Evolutionary conservation across 129 eudicot genomes (phyloP).

Genomic region (Gnaphalium uliginosum): DNA sequence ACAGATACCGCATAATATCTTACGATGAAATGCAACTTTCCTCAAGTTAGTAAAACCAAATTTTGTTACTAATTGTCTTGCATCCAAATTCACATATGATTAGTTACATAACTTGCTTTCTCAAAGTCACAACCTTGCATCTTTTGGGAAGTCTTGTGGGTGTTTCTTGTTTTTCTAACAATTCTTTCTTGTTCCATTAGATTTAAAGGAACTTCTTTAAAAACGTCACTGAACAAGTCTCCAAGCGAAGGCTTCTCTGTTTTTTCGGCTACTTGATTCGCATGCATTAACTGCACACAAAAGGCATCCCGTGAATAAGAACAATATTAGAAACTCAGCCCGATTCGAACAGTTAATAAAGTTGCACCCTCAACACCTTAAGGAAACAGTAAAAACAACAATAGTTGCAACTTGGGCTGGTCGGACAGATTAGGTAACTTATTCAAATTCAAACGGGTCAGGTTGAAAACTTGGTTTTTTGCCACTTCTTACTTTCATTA

Average conservation of each 20-base stretch:
- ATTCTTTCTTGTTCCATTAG: conserved; percentile 67
- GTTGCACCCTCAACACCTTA: background rate
- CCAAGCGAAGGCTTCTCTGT: conserved; percentile 56
- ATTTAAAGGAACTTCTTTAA: conserved; percentile 50
- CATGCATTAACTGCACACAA: conserved; percentile 46
- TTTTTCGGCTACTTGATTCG: conserved; percentile 74
- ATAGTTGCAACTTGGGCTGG: background rate
- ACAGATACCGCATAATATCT: too few relatives aligned
- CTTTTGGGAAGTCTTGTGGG: conserved; percentile 66
- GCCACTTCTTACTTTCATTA: too few relatives aligned
- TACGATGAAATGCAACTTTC: too few relatives aligned
- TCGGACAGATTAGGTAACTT: too few relatives aligned
- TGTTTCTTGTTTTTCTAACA: conserved; percentile 53
- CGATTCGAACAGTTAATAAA: background rate
- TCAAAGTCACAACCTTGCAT: conserved; percentile 35
- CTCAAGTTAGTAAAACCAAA: too few relatives aligned
- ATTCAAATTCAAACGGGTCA: too few relatives aligned
- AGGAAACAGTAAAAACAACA: background rate
- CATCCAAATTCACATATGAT: too few relatives aligned
- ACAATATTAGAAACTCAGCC: background rate
- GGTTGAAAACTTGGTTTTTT: too few relatives aligned
- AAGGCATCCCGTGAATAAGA: background rate
- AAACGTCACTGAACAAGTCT: conserved; percentile 64
- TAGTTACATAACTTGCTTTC: too few relatives aligned
- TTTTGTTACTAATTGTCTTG: too few relatives aligned